These are phyloP conservation scores for Catharanthus roseus DNA, from an alignment of 257 asterid species.

Conservation along the genomic window DNA sequence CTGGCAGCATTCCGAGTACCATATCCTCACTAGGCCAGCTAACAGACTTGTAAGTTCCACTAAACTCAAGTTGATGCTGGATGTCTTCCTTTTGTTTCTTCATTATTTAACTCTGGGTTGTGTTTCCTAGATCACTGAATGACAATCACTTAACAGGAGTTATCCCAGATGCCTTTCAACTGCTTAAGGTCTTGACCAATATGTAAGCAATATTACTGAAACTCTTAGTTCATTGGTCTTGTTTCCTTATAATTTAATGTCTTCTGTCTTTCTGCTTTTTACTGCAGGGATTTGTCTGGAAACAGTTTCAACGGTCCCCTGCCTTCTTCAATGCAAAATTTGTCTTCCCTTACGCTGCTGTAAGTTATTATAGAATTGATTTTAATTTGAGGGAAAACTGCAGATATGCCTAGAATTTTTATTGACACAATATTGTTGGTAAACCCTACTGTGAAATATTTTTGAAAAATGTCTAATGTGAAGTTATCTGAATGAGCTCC, in stretches of 20 bases:
- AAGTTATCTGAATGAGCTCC: background rate
- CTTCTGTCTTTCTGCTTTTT: background rate
- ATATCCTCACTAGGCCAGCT: conserved; percentile 56
- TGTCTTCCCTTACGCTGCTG: conserved; percentile 61
- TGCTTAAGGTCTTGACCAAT: conserved; percentile 40
- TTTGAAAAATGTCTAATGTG: background rate
- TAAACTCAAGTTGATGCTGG: background rate
- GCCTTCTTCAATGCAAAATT: conserved; percentile 74
- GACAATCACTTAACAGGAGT: conserved; percentile 62
- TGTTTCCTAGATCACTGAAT: conserved; percentile 47
- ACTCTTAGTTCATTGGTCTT: background rate
- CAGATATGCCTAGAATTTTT: background rate
- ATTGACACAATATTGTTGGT: background rate
- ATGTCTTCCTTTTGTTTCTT: background rate
- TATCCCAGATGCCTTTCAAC: conserved; percentile 74
- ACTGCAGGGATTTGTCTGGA: conserved; percentile 72
- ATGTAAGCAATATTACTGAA: conserved; percentile 36
- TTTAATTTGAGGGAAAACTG: background rate
- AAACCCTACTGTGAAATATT: background rate
- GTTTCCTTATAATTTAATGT: background rate
- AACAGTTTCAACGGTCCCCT: conserved; percentile 61
- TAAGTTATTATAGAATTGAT: conserved; percentile 35
- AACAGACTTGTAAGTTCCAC: conserved; percentile 53
- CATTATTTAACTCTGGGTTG: conserved; percentile 12
- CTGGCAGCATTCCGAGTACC: conserved; percentile 53